Base-by-base conservation (phyloP, 2,329 filamentous ascomycete species). In the Pochonia chlamydosporia region DNA sequence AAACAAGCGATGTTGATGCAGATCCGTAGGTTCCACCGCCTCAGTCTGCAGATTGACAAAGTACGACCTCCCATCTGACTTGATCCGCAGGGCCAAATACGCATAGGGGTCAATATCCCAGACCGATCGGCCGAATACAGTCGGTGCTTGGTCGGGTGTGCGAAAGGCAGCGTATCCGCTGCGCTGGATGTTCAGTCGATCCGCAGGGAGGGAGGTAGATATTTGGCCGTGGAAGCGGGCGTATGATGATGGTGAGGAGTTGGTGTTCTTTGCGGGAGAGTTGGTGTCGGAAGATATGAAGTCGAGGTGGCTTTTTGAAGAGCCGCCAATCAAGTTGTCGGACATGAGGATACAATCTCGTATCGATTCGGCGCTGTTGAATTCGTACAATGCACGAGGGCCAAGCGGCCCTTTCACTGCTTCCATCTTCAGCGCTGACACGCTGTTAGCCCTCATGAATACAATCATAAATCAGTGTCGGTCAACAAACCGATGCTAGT, bases 31-130 rank as follows among this genome's bases (percentile, higher is more conserved):
- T 41, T 96, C 88, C 47, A 99, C 84, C 2, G 87, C 88, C 62
- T 99, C 92, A 3, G 91, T 96, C 72, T 97, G 93, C 14, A 99
- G 73, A 66, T 99, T 99, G 59, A 99, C 82, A 49, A 96, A 89
- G 71, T 97, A 99, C 59, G 88, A 86, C 49, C 93, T 78, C 14
- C 90, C 91, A 62, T 97, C 93, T 3, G 88, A 92, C 65, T 90
- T 93, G 57, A 99, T 77, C 13, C 91, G 85, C 60, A 99, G 68
- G 0, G 89, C 92, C 9, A 99, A 82, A 67, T 90, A 96, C 11
- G 78, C 72, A 68, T 95, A 97, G 3, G 87, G 84, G 59, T 96
- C 91, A 44, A 96, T 85, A 62, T 97, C 85, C 89, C 89, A 96
- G 20, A 89, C 71, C 28, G 87, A 75, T 47, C 84, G 85, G 35